Conservation (phyloP, 2,329 filamentous ascomycete species). For the Pseudofabraea citricarpa region DNA sequence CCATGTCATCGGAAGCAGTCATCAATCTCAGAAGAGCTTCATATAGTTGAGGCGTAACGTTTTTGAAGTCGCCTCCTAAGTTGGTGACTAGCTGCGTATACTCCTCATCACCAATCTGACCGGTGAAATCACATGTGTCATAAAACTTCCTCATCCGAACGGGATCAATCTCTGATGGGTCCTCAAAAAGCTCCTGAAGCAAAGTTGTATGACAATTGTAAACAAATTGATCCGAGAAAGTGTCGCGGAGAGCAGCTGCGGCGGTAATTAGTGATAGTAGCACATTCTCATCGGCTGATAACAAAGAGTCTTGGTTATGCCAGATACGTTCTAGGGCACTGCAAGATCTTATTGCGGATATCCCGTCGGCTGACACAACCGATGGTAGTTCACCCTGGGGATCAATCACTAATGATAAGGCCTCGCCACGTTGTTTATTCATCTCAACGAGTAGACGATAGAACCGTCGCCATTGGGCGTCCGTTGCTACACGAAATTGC, state of each 20-base stretch:
- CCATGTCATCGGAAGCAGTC: constrained; percentile 32
- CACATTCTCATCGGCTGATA: constrained; percentile 48
- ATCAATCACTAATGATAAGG: constrained; percentile 74
- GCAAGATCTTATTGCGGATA: constrained; percentile 75
- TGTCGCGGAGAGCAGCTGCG: constrained; percentile 64
- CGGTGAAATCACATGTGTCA: constrained; percentile 71
- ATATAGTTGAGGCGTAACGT: constrained; percentile 52
- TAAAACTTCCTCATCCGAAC: constrained; percentile 77
- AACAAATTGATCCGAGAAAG: constrained; percentile 64
- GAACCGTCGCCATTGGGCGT: constrained; percentile 85
- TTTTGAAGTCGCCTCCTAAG: constrained; percentile 61
- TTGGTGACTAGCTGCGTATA: constrained; percentile 64
- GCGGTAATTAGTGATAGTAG: constrained; percentile 64
- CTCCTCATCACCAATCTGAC: constrained; percentile 78
- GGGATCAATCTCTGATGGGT: constrained; percentile 62
- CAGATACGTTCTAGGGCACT: constrained; percentile 71
- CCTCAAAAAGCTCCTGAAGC: constrained; percentile 68
- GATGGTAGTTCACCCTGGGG: constrained; percentile 67
- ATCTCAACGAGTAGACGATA: constrained; percentile 82
- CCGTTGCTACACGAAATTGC: constrained; percentile 66
- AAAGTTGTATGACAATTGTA: constrained; percentile 65
- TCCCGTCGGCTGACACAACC: constrained; percentile 77
- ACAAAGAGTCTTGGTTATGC: constrained; percentile 53
- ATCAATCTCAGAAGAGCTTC: constrained; percentile 45
- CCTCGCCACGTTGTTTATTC: constrained; percentile 80